Base-by-base conservation (phyloP, 2,329 filamentous ascomycete genomes). In the Boeremia lycopersici region DNA sequence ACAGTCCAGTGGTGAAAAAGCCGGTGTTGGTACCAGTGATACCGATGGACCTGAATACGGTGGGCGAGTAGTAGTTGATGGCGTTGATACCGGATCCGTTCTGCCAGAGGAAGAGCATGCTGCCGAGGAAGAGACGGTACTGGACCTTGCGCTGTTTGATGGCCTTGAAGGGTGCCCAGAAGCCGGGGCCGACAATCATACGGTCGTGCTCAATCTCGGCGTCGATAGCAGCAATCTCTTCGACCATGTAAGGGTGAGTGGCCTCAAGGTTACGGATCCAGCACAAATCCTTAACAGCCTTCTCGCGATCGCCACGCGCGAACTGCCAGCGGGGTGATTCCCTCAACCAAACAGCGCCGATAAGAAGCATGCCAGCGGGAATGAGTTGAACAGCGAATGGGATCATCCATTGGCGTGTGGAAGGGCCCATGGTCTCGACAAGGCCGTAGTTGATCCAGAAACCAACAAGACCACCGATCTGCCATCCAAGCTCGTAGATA, bases 81-180 rank as follows among this genome's bases (percentile, higher is more conserved):
- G 89, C 88, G 63, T 91, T 91, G 77, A 91, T 91, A 2, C 89
- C 89, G 3, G 78, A 82, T 44, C 87, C 87, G 64, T 93, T 93
- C 74, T 93, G 90, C 82, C 86, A 91, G 48, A 93, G 78, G 79
- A 93, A 93, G 17, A 93, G 80, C 66, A 89, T 83, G 50, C 84
- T 83, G 41, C 89, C 89, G 10, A 93, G 81, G 71, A 90, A 84
- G 75, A 93, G 86, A 36, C 89, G 84, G 79, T 86, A 90, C 61
- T 84, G 84, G 25, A 89, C 82, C 67, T 82, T 82, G 53, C 76
- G 79, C 61, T 70, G 57, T 51, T 69, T 73, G 49, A 66, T 61
- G 29, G 67, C 67, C 43, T 51, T 63, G 48, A 71, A 72, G 1
- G 68, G 70, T 34, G 87, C 86, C 86, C 86, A 91, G 80, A 92